A percentile compares a stretch with the other conserved stretches of the same genome.
phyloP scores from a whole-genome alignment of 1,139 yeast genomes.

The Torulaspora globosa region DNA sequence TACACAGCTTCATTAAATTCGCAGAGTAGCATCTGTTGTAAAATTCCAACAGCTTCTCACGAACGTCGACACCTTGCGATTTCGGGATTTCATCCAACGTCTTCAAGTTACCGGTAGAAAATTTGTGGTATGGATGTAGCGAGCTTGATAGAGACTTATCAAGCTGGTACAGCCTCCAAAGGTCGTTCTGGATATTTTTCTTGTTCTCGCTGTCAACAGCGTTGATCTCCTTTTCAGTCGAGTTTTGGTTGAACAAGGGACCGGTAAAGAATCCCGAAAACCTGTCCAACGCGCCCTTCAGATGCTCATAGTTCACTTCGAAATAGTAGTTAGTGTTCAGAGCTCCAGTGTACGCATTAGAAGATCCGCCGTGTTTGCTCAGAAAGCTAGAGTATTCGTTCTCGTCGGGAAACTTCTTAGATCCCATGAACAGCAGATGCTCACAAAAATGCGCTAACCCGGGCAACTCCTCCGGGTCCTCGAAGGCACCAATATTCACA shows the following conservation, averaged over 20 bases:
- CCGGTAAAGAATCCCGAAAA: conserved; percentile 87
- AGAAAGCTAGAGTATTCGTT: conserved; percentile 80
- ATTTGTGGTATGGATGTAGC: conserved; percentile 67
- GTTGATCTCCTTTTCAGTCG: conserved; percentile 86
- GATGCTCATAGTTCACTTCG: conserved; percentile 69
- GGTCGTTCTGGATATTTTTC: conserved; percentile 84
- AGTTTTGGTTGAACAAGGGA: conserved; percentile 74
- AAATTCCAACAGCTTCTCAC: conserved; percentile 62
- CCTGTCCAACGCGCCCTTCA: conserved; percentile 86
- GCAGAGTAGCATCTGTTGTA: conserved; percentile 62
- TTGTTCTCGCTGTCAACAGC: conserved; percentile 97
- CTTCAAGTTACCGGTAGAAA: conserved; percentile 66
- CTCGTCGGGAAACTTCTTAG: conserved; percentile 84
- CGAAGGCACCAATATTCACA: conserved; percentile 85
- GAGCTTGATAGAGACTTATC: conserved; percentile 71
- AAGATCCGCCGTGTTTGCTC: conserved; percentile 62
- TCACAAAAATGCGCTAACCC: conserved; percentile 98
- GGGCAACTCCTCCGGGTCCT: conserved; percentile 67
- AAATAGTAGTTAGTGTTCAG: conserved; percentile 90
- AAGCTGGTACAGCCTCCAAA: conserved; percentile 84
- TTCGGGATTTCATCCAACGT: conserved; percentile 60
- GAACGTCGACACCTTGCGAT: conserved; percentile 49
- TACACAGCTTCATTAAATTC: conserved; percentile 80
- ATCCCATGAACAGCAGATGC: conserved; percentile 95
- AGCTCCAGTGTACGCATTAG: conserved; percentile 84